phyloP scores from a whole-genome alignment of 129 eudicot species.

The Artemisia argyi region DNA sequence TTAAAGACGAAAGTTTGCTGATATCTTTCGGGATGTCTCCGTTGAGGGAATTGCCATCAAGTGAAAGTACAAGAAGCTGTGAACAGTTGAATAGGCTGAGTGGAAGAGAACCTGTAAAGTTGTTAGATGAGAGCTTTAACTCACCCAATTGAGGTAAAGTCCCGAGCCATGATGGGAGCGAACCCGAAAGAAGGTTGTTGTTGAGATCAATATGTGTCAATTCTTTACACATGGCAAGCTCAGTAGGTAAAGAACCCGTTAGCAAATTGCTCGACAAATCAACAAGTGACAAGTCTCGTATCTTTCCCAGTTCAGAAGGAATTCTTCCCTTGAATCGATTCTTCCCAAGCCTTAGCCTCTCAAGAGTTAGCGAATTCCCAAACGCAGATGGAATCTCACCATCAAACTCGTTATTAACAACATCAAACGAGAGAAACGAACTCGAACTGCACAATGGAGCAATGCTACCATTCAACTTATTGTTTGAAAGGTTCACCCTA shows the following conservation, averaged over 20 bases:
- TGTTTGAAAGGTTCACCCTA: conserved; percentile 71
- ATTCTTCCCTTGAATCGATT: conserved; percentile 64
- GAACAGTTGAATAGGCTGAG: conserved; percentile 68
- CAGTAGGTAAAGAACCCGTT: conserved; percentile 63
- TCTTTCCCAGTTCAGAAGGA: conserved; percentile 62
- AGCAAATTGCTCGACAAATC: conserved; percentile 78
- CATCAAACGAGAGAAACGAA: conserved; percentile 77
- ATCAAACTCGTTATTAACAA: conserved; percentile 70
- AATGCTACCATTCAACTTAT: conserved; percentile 75
- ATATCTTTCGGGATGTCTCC: conserved; percentile 76
- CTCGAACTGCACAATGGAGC: conserved; percentile 72
- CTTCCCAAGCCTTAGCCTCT: conserved; percentile 71
- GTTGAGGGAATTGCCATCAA: conserved; percentile 56
- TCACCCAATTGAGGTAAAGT: conserved; percentile 74
- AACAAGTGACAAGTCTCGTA: conserved; percentile 52
- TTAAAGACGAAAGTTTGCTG: conserved; percentile 80
- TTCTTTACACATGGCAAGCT: conserved; percentile 62
- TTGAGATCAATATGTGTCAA: conserved; percentile 81
- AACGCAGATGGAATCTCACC: conserved; percentile 64
- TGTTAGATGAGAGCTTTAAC: conserved; percentile 74
- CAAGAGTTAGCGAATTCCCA: conserved; percentile 62
- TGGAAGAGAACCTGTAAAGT: conserved; percentile 65
- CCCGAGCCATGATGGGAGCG: conserved; percentile 79
- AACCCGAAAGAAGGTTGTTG: conserved; percentile 66
- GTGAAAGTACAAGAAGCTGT: conserved; percentile 69